These are phyloP conservation scores for Lachancea meyersii DNA, from an alignment of 805 yeast species.

Conservation along the genomic window DNA sequence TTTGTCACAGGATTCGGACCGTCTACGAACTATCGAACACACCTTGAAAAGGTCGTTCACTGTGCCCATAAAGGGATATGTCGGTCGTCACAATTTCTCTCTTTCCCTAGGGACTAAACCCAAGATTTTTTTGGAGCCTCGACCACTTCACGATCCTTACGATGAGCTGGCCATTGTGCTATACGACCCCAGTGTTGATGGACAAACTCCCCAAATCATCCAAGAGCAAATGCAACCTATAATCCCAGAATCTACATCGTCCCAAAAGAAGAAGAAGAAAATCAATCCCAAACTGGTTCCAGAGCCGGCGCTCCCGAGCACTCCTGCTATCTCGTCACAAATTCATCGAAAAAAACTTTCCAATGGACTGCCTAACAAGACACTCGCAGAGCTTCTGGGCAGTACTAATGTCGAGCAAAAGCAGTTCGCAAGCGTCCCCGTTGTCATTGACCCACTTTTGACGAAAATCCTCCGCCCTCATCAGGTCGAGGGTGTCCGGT, in stretches of 20 bases:
- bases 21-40: constrained; percentile 34
- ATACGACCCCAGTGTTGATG: constrained; percentile 91
- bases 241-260: constrained; percentile 15
- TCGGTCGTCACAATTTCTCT: constrained; percentile 44
- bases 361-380: constrained; percentile 41
- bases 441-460: constrained; percentile 86
- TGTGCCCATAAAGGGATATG: constrained; percentile 50
- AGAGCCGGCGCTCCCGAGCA: constrained; percentile 1
- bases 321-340: constrained; percentile 28
- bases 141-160: constrained; percentile 91
- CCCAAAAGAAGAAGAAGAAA: constrained; percentile 8
- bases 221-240: constrained; percentile 7
- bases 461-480: constrained; percentile 88
- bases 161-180: constrained; percentile 90
- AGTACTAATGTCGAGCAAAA: constrained; percentile 45
- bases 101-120: constrained; percentile 82
- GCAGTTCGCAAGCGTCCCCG: constrained; percentile 82
- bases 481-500: constrained; percentile 92
- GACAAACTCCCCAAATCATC: constrained; percentile 24
- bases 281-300: not conserved
- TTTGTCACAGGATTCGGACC: constrained; percentile 35
- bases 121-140: constrained; percentile 64
- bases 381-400: constrained; percentile 77
- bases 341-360: constrained; percentile 36
- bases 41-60: constrained; percentile 46